A percentile compares a stretch with the other conserved stretches of the same genome.
These are phyloP conservation scores for Neophaeococcomyces aloes DNA, from an alignment of 2,329 filamentous ascomycete genomes.

Conservation along the genomic window DNA sequence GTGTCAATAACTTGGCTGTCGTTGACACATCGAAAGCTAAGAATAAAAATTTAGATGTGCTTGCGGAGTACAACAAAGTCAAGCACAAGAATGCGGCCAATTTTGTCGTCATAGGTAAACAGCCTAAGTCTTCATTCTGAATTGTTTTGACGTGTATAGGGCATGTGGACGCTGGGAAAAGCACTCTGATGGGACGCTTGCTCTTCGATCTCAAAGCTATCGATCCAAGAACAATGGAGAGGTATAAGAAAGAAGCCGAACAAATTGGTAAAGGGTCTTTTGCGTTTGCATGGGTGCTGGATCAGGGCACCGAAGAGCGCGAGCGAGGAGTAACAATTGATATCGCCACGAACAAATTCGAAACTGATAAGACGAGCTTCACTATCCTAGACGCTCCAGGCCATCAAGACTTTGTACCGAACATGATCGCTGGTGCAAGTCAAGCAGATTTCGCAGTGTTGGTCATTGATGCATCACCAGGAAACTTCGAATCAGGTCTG, in stretches of 20 bases:
- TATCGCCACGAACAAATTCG: constrained; percentile 88
- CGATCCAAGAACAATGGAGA: constrained; percentile 78
- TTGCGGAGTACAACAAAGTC: constrained; percentile 66
- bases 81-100: constrained; percentile 71
- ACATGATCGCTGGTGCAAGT: constrained; percentile 95
- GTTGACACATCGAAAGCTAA: constrained; percentile 45
- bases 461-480: constrained; percentile 81
- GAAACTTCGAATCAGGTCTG: constrained; percentile 85
- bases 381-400: constrained; percentile 94
- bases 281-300: constrained; percentile 91
- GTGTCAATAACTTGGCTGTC: constrained; percentile 39
- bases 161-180: constrained; percentile 95
- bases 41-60: constrained; percentile 73
- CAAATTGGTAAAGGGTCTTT: constrained; percentile 91
- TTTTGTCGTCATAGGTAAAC: constrained; percentile 81
- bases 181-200: constrained; percentile 91
- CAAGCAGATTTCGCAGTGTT: constrained; percentile 93
- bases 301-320: constrained; percentile 82
- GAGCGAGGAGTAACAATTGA: constrained; percentile 90
- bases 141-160: constrained; percentile 43
- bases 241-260: constrained; percentile 77
- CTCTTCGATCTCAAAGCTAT: constrained; percentile 81
- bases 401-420: constrained; percentile 91
- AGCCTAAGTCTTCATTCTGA: too few species aligned
- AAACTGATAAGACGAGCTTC: constrained; percentile 75